phyloP scores from a whole-genome alignment of 1,284 basidiomycete species.

The Bondarzewia mesenterica region DNA sequence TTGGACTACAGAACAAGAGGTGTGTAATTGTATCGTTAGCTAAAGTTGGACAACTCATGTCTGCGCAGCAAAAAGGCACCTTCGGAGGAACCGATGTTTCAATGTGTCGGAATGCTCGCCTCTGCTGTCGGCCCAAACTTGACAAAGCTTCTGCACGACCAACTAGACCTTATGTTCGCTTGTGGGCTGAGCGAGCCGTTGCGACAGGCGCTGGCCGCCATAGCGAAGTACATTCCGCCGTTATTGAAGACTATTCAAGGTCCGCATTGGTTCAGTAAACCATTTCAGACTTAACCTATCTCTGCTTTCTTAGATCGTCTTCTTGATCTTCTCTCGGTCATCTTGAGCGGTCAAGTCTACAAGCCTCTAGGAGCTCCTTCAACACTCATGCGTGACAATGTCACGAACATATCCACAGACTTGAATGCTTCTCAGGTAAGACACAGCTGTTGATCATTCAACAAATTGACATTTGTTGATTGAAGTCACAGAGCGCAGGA shows the following conservation, averaged over 20 bases:
- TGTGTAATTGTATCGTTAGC: constrained; percentile 29
- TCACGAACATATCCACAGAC: constrained; percentile 44
- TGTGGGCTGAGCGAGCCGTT: constrained; percentile 91
- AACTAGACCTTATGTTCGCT: constrained; percentile 94
- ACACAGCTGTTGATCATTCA: constrained; percentile 1
- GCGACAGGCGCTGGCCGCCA: constrained; percentile 78
- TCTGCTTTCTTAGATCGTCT: constrained; percentile 62
- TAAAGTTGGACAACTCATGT: constrained; percentile 9
- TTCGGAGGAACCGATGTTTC: constrained; percentile 93
- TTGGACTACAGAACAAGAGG: constrained; percentile 81
- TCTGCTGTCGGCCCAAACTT: constrained; percentile 93
- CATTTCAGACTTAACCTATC: not conserved
- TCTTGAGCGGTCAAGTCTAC: constrained; percentile 79
- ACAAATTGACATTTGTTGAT: no score
- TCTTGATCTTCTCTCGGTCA: constrained; percentile 74
- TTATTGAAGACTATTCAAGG: constrained; percentile 91
- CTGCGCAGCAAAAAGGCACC: constrained; percentile 78
- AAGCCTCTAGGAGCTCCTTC: constrained; percentile 78
- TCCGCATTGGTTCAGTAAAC: constrained; percentile 18
- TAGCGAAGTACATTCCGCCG: constrained; percentile 87
- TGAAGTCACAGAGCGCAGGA: constrained; percentile 27
- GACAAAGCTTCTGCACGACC: constrained; percentile 92
- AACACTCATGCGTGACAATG: constrained; percentile 45
- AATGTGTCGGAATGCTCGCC: constrained; percentile 96
- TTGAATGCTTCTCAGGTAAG: constrained; percentile 50